Percentiles rank a stretch among this genome's conserved stretches.
phyloP scores from a whole-genome alignment of 1,284 basidiomycete genomes.

The Papiliotrema flavescens region DNA sequence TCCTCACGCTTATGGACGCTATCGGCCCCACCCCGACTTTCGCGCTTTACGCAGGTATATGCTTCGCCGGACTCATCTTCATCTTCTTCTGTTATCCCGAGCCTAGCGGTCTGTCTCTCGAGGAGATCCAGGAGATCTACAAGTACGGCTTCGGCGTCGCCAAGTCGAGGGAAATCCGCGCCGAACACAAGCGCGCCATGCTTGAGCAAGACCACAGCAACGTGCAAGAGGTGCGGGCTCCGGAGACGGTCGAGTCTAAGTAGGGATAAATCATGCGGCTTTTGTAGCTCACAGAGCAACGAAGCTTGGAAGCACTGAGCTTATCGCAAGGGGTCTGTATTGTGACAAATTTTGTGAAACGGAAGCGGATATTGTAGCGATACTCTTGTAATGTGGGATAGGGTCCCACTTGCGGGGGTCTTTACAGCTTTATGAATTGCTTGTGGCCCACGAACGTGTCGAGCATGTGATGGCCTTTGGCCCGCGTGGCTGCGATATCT shows the following conservation, averaged over 20 bases:
- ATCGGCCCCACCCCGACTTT: slow-evolving; percentile 52
- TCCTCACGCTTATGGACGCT: slow-evolving; percentile 70
- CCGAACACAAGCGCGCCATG: slow-evolving; percentile 24
- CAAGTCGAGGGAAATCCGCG: slow-evolving; percentile 41
- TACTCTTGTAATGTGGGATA: too few species aligned
- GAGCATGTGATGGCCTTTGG: too few species aligned
- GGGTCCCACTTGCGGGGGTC: too few species aligned
- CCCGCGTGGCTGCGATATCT: too few species aligned
- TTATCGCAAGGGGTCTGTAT: too few species aligned
- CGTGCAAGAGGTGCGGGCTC: neutral
- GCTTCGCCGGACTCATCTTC: slow-evolving; percentile 38
- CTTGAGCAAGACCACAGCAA: neutral
- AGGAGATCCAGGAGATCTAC: slow-evolving; percentile 46
- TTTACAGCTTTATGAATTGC: too few species aligned
- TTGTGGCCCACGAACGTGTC: too few species aligned
- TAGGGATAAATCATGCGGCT: too few species aligned
- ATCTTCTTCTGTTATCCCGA: slow-evolving; percentile 50
- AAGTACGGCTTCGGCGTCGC: slow-evolving; percentile 44
- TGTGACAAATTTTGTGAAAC: too few species aligned
- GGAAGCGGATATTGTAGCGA: too few species aligned
- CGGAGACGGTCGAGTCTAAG: neutral
- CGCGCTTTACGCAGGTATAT: slow-evolving; percentile 46
- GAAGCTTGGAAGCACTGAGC: too few species aligned
- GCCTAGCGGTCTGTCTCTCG: slow-evolving; percentile 44
- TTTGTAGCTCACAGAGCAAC: too few species aligned